Evolutionary conservation across 495 filamentous ascomycete species (phyloP), one percentile per base, ranked within the genome.

Genomic region (Melanomma pulvis-pyrius): DNA sequence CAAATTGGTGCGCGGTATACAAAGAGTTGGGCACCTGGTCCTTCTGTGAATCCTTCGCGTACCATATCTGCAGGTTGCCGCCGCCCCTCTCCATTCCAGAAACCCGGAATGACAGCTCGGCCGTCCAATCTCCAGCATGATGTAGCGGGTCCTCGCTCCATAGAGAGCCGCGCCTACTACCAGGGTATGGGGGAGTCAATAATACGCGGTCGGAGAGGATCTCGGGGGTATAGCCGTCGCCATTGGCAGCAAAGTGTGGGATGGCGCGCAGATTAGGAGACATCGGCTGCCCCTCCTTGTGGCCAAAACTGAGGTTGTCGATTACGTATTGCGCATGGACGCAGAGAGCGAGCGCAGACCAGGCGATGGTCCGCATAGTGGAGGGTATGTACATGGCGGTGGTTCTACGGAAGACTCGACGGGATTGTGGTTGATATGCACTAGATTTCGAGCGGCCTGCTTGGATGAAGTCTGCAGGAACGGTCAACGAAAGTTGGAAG

Each of bases 1-100:
- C 94, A 68, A 93, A 97, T 44, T 82, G 82, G 26, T 84, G 86
- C 26, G 88, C 86, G 5, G 90, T 94, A 74, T 96, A 96, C 61
- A 97, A 84, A 74, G 89, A 93, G 19, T 85, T 82, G 4, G 87
- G 82, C 53, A 87, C 87, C 58, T 96, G 78, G 21, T 79, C 79
- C 67, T 79, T 75, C 67, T 83, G 79, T 49, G 90, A 91, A 56
- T 90, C 85, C 66, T 90, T 88, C 19, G 86, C 86, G 74, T 93
- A 92, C 96, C 96, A 98, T 68, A 98, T 80, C 74, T 97, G 91
- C 63, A 98, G 82, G 77, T 96, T 97, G 48, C 94, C 94, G 29
- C 89, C 86, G 32, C 86, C 91, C 70, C 91, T 82, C 76, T 98
- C 94, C 15, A 87, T 89, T 3, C 94, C 94, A 53, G 84, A 91